Evolutionary conservation across 2,329 filamentous ascomycete species (phyloP).

Genomic region (Trematosphaeria pertusa): DNA sequence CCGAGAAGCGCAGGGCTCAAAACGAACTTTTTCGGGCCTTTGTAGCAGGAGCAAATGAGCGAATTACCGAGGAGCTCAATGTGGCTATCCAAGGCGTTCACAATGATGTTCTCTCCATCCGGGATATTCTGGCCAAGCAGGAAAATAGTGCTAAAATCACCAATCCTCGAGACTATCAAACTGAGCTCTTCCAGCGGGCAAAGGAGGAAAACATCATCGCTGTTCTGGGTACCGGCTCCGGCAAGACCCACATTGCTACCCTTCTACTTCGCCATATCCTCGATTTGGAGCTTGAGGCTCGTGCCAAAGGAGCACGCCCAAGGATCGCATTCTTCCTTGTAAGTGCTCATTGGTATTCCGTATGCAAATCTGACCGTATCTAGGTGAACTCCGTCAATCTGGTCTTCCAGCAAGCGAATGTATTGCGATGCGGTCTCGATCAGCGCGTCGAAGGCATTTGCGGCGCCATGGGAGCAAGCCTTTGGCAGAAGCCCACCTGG

Average conservation of each 20-base stretch:
- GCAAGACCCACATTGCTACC: slow-evolving; percentile 95
- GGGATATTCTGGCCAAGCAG: slow-evolving; percentile 61
- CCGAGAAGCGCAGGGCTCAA: slow-evolving; percentile 51
- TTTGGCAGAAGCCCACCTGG: slow-evolving; percentile 69
- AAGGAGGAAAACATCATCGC: slow-evolving; percentile 88
- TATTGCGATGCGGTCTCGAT: slow-evolving; percentile 81
- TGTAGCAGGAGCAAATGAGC: slow-evolving; percentile 52
- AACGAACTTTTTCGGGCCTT: slow-evolving; percentile 52
- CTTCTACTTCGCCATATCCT: slow-evolving; percentile 80
- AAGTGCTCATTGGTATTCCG: slow-evolving; percentile 19
- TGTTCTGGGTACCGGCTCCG: slow-evolving; percentile 92
- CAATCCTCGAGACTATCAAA: slow-evolving; percentile 86
- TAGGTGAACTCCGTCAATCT: slow-evolving; percentile 86
- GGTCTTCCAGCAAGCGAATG: slow-evolving; percentile 86
- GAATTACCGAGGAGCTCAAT: slow-evolving; percentile 50
- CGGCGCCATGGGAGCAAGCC: slow-evolving; percentile 69
- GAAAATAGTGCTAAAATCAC: slow-evolving; percentile 68
- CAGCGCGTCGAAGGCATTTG: slow-evolving; percentile 76
- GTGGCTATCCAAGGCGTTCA: slow-evolving; percentile 45
- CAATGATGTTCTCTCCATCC: slow-evolving; percentile 60
- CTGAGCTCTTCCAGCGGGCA: slow-evolving; percentile 88
- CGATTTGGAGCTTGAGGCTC: slow-evolving; percentile 76
- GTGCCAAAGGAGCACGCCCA: slow-evolving; percentile 64
- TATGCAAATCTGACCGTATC: slow-evolving; percentile 7
- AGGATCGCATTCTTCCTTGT: slow-evolving; percentile 87